These are phyloP conservation scores for Ophiostoma australiae DNA, from an alignment of 2,329 filamentous ascomycete genomes.

Conservation along the genomic window DNA sequence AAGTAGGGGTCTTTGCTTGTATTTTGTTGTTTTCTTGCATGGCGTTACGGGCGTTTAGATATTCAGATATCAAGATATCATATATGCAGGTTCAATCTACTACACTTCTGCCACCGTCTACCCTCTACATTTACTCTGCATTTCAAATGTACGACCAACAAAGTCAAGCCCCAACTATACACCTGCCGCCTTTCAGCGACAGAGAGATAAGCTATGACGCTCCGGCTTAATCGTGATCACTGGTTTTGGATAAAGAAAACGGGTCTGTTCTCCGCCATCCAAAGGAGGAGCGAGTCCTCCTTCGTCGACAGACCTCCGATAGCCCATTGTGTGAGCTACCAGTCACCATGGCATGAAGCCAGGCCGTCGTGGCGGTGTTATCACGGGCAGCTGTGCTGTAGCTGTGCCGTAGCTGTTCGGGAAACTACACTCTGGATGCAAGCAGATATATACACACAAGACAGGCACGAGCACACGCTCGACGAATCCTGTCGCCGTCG, in stretches of 20 bases:
- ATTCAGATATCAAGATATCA: not conserved
- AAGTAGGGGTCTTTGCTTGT: conserved; percentile 52
- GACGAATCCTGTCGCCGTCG: not conserved
- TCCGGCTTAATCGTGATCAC: conserved; percentile 98
- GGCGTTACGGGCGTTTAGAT: not conserved
- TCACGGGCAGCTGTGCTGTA: not conserved
- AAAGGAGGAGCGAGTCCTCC: conserved; percentile 20
- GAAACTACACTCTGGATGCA: not conserved
- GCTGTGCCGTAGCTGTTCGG: no score
- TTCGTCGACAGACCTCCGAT: conserved; percentile 72
- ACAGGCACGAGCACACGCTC: no score
- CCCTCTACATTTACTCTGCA: not conserved
- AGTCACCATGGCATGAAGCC: conserved; percentile 54
- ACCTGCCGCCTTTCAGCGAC: conserved; percentile 68
- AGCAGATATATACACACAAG: not conserved
- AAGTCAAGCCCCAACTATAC: conserved; percentile 96
- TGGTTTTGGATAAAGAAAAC: conserved; percentile 16
- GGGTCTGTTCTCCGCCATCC: conserved; percentile 64
- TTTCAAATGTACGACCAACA: conserved; percentile 69
- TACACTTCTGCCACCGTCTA: not conserved
- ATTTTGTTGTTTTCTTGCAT: not conserved
- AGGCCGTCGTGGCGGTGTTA: conserved; percentile 50
- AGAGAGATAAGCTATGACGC: conserved; percentile 74
- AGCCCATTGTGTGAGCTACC: conserved; percentile 55
- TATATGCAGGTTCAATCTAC: not conserved